Percentiles rank a stretch among this genome's conserved stretches.
phyloP scores from a whole-genome alignment of 164 flowering plant species.

The Annona cherimola region DNA sequence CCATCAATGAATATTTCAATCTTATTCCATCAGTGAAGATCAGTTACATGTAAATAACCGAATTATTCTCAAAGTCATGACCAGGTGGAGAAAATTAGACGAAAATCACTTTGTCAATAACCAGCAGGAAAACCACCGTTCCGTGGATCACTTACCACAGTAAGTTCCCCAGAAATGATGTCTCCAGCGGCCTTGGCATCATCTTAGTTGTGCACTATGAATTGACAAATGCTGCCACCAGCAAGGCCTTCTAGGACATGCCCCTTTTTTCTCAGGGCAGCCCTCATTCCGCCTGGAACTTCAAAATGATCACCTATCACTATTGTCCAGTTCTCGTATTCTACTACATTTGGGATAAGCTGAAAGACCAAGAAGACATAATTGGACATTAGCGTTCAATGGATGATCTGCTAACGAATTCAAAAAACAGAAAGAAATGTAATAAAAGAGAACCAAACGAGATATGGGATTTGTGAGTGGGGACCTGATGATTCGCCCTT shows the following conservation, averaged over 20 bases:
- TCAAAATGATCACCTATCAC: conserved; percentile 50
- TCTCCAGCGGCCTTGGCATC: conserved; percentile 2
- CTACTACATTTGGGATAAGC: conserved; percentile 52
- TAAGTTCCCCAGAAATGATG: conserved; percentile 22
- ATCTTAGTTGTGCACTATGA: conserved; percentile 33
- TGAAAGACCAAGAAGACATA: conserved; percentile 23
- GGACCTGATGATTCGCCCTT: conserved; percentile 59
- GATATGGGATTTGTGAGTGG: not conserved
- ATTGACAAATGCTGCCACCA: conserved; percentile 53
- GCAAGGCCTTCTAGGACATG: conserved; percentile 44
- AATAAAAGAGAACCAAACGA: not conserved
- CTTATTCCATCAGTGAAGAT: not conserved
- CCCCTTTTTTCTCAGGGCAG: conserved; percentile 37
- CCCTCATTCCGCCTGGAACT: conserved; percentile 32
- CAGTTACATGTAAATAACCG: too few relatives aligned
- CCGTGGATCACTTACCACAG: conserved; percentile 60
- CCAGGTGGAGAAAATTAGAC: too few relatives aligned
- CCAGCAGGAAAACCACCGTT: conserved; percentile 67
- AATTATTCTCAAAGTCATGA: too few relatives aligned
- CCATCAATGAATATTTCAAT: not conserved
- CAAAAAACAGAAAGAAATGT: not conserved
- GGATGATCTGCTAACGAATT: not conserved
- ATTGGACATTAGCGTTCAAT: not conserved
- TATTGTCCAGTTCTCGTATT: conserved; percentile 64
- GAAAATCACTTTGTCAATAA: conserved; percentile 12